Conservation (phyloP, 192 early-diverging fungal species). For the Podila minutissima region DNA sequence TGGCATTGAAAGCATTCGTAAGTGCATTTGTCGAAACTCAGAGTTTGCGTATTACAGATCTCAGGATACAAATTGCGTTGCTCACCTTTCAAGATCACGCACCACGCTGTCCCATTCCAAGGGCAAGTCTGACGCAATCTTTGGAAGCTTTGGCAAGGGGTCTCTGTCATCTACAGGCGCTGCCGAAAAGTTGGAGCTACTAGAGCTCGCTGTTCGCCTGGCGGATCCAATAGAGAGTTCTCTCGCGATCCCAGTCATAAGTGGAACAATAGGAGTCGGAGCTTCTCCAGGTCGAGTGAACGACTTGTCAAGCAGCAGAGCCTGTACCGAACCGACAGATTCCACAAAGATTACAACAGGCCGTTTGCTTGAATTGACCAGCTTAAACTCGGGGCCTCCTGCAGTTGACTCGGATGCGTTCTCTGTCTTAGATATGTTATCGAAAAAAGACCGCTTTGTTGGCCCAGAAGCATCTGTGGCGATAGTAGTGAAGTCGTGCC, state of each 20-base stretch:
- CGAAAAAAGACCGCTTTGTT: slow-evolving; percentile 43
- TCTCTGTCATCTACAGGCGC: slow-evolving; percentile 17
- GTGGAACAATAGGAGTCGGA: slow-evolving; percentile 28
- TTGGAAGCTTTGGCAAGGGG: slow-evolving; percentile 33
- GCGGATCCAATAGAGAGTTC: neutral
- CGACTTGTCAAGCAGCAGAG: slow-evolving; percentile 24
- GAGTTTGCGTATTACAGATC: too few species aligned
- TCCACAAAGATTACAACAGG: slow-evolving; percentile 46
- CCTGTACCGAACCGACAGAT: slow-evolving; percentile 41
- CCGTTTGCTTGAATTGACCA: slow-evolving; percentile 48
- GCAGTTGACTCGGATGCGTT: neutral
- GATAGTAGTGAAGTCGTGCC: slow-evolving; percentile 33
- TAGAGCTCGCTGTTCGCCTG: slow-evolving; percentile 24
- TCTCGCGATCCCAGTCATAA: neutral
- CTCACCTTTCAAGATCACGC: slow-evolving; percentile 38
- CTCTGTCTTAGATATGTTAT: slow-evolving; percentile 33
- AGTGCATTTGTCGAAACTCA: neutral
- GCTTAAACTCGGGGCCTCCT: slow-evolving; percentile 5
- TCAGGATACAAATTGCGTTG: neutral
- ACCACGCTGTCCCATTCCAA: slow-evolving; percentile 37
- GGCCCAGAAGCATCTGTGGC: slow-evolving; percentile 45
- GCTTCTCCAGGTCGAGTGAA: slow-evolving; percentile 18
- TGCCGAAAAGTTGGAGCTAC: slow-evolving; percentile 27
- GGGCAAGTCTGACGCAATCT: slow-evolving; percentile 38
- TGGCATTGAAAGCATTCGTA: neutral